These are phyloP conservation scores for Sphaerulina musiva DNA, from an alignment of 2,329 filamentous ascomycete species.

Conservation along the genomic window DNA sequence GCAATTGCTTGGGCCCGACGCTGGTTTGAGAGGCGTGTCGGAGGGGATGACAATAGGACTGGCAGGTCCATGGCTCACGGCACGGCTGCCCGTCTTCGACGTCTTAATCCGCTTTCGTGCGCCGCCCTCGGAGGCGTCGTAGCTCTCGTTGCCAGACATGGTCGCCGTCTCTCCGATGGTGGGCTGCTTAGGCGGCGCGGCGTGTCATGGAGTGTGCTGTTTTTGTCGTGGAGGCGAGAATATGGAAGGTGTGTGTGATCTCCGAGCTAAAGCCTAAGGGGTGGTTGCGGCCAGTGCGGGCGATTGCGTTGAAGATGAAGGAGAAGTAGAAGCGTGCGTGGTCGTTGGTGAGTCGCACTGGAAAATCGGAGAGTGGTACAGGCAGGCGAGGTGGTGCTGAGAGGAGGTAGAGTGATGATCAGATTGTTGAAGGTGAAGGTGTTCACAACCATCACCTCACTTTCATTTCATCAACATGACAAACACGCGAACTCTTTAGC, in stretches of 20 bases:
- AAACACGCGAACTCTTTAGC: no score
- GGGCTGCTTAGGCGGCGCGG: neutral
- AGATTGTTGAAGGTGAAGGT: no score
- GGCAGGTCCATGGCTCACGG: slow-evolving; percentile 10
- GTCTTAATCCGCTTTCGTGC: slow-evolving; percentile 25
- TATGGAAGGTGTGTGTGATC: neutral
- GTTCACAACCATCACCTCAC: no score
- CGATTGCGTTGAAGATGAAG: no score
- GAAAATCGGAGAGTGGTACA: no score
- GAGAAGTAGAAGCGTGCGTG: no score
- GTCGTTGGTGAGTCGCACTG: no score
- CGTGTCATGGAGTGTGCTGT: neutral
- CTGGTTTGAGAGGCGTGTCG: slow-evolving; percentile 8
- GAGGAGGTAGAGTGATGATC: no score
- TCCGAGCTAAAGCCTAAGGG: no score
- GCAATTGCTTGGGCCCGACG: slow-evolving; percentile 1
- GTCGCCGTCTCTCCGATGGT: neutral
- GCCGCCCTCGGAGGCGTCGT: slow-evolving; percentile 16
- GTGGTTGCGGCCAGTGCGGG: no score
- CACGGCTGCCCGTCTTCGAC: slow-evolving; percentile 16
- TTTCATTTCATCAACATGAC: no score
- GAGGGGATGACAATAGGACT: slow-evolving; percentile 9
- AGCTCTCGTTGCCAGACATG: slow-evolving; percentile 16
- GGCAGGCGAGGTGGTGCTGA: no score
- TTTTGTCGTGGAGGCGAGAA: neutral